Conservation (phyloP, 2,329 filamentous ascomycete species). For the Dothideomycetes sp. region DNA sequence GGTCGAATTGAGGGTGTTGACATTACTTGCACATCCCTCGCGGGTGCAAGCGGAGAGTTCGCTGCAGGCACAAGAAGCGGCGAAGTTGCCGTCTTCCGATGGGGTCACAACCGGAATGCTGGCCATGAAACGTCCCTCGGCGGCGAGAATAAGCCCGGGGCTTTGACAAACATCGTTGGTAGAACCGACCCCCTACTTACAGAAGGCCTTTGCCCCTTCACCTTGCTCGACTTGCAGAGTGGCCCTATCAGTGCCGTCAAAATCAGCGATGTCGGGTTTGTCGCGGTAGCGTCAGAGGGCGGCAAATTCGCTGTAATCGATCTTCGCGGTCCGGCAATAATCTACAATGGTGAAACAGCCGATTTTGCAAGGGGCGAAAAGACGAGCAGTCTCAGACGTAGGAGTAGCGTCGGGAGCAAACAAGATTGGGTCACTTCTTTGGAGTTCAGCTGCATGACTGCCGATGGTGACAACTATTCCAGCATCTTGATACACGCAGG, state of each 20-base stretch:
- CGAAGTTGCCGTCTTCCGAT: slow-evolving; percentile 79
- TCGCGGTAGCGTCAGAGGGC: slow-evolving; percentile 74
- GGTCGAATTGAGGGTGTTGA: slow-evolving; percentile 68
- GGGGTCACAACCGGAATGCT: slow-evolving; percentile 67
- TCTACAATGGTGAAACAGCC: slow-evolving; percentile 60
- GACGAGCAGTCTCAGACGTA: slow-evolving; percentile 56
- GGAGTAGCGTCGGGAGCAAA: slow-evolving; percentile 35
- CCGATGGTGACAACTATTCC: slow-evolving; percentile 89
- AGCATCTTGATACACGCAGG: slow-evolving; percentile 89
- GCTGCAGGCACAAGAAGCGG: slow-evolving; percentile 70
- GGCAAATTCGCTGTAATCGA: slow-evolving; percentile 77
- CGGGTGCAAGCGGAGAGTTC: slow-evolving; percentile 71
- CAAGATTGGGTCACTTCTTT: slow-evolving; percentile 69
- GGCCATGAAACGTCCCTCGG: slow-evolving; percentile 49
- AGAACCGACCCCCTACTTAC: slow-evolving; percentile 63
- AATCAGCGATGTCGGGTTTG: slow-evolving; percentile 86
- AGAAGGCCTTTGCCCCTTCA: slow-evolving; percentile 69
- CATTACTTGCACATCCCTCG: slow-evolving; percentile 69
- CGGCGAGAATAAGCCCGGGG: slow-evolving; percentile 34
- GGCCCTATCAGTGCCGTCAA: slow-evolving; percentile 70
- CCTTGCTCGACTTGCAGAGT: slow-evolving; percentile 72
- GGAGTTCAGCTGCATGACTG: slow-evolving; percentile 85
- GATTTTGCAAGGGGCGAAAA: slow-evolving; percentile 72
- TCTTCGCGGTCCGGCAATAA: slow-evolving; percentile 73
- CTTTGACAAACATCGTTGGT: slow-evolving; percentile 61